Conservation (phyloP, 345 rosid species). For the Crucihimalaya himalaica region DNA sequence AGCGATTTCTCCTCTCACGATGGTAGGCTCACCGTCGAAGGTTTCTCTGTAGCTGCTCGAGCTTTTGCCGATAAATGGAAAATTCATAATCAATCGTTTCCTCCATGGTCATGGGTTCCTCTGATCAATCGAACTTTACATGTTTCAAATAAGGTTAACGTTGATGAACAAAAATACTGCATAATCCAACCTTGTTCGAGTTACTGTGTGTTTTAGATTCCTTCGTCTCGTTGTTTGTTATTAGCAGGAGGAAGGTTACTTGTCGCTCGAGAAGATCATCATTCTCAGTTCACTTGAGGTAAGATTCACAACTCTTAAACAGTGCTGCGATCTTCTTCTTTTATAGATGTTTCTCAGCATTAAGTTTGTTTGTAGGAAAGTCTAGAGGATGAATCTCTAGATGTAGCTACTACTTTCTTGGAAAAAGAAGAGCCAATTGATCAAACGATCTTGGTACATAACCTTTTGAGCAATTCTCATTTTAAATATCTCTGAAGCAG, state of each 20-base stretch:
- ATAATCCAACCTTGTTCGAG: background rate
- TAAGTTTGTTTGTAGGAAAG: slow-evolving; percentile 30
- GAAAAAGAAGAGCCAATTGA: slow-evolving; percentile 50
- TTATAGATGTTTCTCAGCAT: background rate
- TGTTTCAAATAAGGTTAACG: slow-evolving; percentile 45
- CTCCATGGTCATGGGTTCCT: slow-evolving; percentile 62
- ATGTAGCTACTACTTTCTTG: slow-evolving; percentile 36
- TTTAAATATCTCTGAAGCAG: background rate
- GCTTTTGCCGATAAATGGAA: slow-evolving; percentile 62
- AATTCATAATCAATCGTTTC: slow-evolving; percentile 37
- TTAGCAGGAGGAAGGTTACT: slow-evolving; percentile 52
- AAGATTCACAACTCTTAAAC: background rate
- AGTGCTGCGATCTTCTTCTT: background rate
- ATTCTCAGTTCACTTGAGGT: slow-evolving; percentile 51
- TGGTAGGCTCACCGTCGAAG: slow-evolving; percentile 57
- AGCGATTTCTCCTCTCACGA: slow-evolving; percentile 32
- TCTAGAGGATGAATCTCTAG: slow-evolving; percentile 23
- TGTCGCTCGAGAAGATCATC: slow-evolving; percentile 60
- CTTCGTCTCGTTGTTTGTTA: background rate
- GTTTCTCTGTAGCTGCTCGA: slow-evolving; percentile 51
- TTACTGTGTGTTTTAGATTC: background rate
- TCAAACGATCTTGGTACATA: slow-evolving; percentile 60
- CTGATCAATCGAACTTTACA: slow-evolving; percentile 41
- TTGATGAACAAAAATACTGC: background rate
- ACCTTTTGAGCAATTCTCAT: background rate